Evolutionary conservation across 345 rosid genomes (phyloP).

Genomic region (Luvunga scandens): DNA sequence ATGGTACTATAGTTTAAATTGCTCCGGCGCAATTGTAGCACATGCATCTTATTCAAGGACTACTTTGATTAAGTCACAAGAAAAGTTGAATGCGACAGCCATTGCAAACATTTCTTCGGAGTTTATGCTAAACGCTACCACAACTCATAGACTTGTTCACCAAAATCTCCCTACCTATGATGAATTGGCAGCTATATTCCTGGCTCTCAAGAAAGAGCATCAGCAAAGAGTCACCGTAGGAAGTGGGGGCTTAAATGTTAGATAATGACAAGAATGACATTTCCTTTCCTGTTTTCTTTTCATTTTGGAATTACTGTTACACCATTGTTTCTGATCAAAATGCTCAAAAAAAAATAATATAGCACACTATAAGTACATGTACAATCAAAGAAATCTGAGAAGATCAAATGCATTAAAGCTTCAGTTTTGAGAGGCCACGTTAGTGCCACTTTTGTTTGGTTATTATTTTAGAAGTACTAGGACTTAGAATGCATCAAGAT

Average conservation of each 20-base stretch:
- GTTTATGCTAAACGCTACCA: not conserved
- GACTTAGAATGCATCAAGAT: not conserved
- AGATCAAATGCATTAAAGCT: not conserved
- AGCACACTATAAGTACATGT: not conserved
- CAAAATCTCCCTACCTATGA: slow-evolving; percentile 34
- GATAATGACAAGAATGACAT: not conserved
- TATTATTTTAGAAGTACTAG: not conserved
- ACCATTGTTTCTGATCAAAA: not conserved
- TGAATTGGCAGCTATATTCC: slow-evolving; percentile 26
- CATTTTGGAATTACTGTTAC: not conserved
- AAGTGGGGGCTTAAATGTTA: not conserved
- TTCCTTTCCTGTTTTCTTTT: not conserved
- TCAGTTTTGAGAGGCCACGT: not conserved
- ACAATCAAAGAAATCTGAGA: not conserved
- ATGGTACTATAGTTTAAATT: not conserved
- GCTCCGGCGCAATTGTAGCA: not conserved
- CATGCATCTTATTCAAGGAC: not conserved
- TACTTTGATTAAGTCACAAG: not conserved
- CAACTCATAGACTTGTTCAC: slow-evolving; percentile 23
- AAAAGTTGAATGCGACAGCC: not conserved
- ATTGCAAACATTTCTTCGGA: not conserved
- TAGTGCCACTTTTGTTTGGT: not conserved
- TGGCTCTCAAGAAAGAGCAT: slow-evolving; percentile 28
- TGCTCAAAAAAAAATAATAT: not conserved
- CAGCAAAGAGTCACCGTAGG: slow-evolving; percentile 7